Evolutionary conservation across 2,329 filamentous ascomycete species (phyloP).

Genomic region (Fusarium sp.): DNA sequence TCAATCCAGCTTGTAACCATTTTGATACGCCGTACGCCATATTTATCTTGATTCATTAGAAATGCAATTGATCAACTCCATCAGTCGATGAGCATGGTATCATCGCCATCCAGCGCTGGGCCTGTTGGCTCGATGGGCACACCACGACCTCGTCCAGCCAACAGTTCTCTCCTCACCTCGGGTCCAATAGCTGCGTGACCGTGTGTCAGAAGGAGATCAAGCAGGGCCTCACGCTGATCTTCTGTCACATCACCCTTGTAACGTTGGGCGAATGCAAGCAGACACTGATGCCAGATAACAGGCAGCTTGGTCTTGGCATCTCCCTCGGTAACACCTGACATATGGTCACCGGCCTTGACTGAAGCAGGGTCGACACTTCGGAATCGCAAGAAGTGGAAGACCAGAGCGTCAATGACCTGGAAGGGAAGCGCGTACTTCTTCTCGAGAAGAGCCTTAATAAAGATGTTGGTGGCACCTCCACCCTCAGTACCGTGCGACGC

Average conservation of each 20-base stretch:
- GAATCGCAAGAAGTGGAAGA: slow-evolving; percentile 97
- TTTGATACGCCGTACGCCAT: slow-evolving; percentile 47
- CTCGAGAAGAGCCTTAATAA: slow-evolving; percentile 91
- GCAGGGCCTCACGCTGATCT: slow-evolving; percentile 89
- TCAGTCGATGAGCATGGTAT: slow-evolving; percentile 85
- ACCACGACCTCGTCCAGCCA: slow-evolving; percentile 89
- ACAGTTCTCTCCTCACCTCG: slow-evolving; percentile 87
- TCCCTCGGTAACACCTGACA: slow-evolving; percentile 61
- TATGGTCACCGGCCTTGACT: slow-evolving; percentile 65
- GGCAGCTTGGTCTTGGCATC: slow-evolving; percentile 76
- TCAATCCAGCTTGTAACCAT: slow-evolving; percentile 41
- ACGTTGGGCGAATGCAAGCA: slow-evolving; percentile 91
- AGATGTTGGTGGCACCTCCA: slow-evolving; percentile 92
- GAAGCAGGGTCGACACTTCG: slow-evolving; percentile 73
- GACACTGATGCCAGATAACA: slow-evolving; percentile 95
- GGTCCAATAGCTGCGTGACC: slow-evolving; percentile 91
- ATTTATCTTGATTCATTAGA: slow-evolving; percentile 44
- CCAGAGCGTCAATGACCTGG: slow-evolving; percentile 92
- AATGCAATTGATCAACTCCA: slow-evolving; percentile 37
- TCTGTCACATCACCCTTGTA: slow-evolving; percentile 98
- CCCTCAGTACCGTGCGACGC: slow-evolving; percentile 85
- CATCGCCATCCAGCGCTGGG: slow-evolving; percentile 77
- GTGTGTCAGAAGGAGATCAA: slow-evolving; percentile 86
- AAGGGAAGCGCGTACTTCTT: slow-evolving; percentile 98
- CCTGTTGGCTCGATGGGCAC: slow-evolving; percentile 70